Evolutionary conservation across 1,284 basidiomycete species (phyloP).

Genomic region (Cutaneotrichosporon sp.): DNA sequence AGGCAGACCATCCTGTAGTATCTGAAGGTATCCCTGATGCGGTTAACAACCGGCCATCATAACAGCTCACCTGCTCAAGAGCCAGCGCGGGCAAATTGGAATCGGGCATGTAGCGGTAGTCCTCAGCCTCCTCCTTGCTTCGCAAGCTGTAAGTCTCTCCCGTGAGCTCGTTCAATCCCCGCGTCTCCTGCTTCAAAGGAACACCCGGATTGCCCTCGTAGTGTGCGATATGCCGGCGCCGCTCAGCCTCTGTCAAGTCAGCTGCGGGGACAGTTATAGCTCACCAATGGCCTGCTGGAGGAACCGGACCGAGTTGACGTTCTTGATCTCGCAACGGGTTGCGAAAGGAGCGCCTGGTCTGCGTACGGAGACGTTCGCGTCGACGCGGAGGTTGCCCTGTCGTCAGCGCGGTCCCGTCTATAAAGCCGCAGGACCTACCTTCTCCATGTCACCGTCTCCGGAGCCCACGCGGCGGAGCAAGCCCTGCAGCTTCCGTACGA

Average conservation of each 20-base stretch:
- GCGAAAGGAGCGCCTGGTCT: constrained; percentile 65
- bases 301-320: constrained; percentile 87
- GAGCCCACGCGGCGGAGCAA: constrained; percentile 79
- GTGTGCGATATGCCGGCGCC: constrained; percentile 45
- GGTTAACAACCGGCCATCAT: background rate
- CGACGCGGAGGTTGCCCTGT: constrained; percentile 88
- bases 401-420: background rate
- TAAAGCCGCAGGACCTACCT: constrained; percentile 57
- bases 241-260: constrained; percentile 60
- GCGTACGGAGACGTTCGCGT: constrained; percentile 92
- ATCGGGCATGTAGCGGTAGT: constrained; percentile 99
- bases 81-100: constrained; percentile 80
- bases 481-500: constrained; percentile 79
- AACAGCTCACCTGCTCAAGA: constrained; percentile 56
- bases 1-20: constrained; percentile 64
- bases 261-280: constrained; percentile 32
- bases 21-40: constrained; percentile 62
- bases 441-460: constrained; percentile 96
- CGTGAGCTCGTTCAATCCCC: constrained; percentile 81
- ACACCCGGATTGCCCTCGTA: constrained; percentile 30
- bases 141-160: constrained; percentile 79
- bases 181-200: constrained; percentile 71
- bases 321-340: constrained; percentile 95
- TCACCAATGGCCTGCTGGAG: constrained; percentile 82
- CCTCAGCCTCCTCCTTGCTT: constrained; percentile 88